Evolutionary conservation across 352 stramenopile genomes (phyloP), one percentile per base, ranked within the genome.

Genomic region (Elongisporangium undulatum): DNA sequence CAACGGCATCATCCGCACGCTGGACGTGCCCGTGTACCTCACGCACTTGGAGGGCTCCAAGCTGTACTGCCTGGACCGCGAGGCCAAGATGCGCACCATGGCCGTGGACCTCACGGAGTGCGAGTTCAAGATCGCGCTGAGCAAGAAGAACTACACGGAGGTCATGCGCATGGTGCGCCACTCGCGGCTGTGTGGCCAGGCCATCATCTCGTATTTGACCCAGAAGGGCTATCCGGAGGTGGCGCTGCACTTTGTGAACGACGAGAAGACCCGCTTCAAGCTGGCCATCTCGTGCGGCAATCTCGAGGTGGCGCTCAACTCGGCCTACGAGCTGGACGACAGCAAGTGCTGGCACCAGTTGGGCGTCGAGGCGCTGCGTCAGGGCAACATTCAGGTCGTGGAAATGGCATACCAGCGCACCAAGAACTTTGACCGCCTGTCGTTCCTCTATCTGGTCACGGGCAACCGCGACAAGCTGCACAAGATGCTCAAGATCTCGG

Each of bases 401-500:
- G 97, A 99, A 75, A 99, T 99, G 97, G 96, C 95, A 39, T 99
- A 99, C 69, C 97, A 99, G 85, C 92, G 96, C 49, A 99, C 97
- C 23, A 99, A 99, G 75, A 98, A 99, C 82, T 99, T 99, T 70
- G 97, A 99, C 68, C 93, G 96, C n/a, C 79, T 99, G 16, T 98
- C 91, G 55, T 99, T 99, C 78, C 75, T 99, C 29, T 99, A 99
- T 79, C 81, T 99, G 17, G 90, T 99, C 49, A 99, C 97, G 51
- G 98, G 98, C 57, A 98, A 99, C 77, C 96, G 87, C 45, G 97
- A 99, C 62, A 99, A 99, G 79, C 87, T 99, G 12, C 87, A 94
- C 63, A 99, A 99, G 80, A 99, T 99, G 97, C 85, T 99, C 59
- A 99, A 99, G 77, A 99, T 99, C 55, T 95, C 97, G 4, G 96